Evolutionary conservation across 495 filamentous ascomycete species (phyloP).

Genomic region (Glarea lozoyensis): DNA sequence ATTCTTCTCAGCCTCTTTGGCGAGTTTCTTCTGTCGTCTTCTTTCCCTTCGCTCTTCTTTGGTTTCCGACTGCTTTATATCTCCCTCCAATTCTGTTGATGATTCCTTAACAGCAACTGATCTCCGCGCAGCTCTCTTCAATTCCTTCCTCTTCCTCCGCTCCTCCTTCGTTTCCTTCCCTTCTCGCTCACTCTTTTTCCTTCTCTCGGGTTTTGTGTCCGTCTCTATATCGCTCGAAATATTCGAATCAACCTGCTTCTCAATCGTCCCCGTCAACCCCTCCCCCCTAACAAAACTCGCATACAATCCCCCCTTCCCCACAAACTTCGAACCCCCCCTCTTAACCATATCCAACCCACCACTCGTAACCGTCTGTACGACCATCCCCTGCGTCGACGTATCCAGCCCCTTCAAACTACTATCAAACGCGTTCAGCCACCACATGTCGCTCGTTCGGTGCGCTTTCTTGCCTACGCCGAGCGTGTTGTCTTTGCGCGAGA

Average conservation of each 20-base stretch:
- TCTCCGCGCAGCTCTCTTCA: constrained; percentile 24
- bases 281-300: constrained; percentile 73
- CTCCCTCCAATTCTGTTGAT: constrained; percentile 19
- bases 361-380: constrained; percentile 38
- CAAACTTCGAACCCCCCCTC: constrained; percentile 29
- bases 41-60: constrained; percentile 28
- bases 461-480: constrained; percentile 62
- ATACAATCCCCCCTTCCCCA: constrained; percentile 57
- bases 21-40: constrained; percentile 26
- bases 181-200: constrained; percentile 27
- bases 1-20: constrained; percentile 30
- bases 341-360: constrained; percentile 44
- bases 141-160: constrained; percentile 30
- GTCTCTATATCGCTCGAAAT: constrained; percentile 3
- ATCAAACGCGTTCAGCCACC: constrained; percentile 79
- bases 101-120: not conserved
- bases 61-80: constrained; percentile 25
- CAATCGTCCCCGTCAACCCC: constrained; percentile 57
- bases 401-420: constrained; percentile 65
- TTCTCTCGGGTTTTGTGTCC: constrained; percentile 1
- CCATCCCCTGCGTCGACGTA: constrained; percentile 34
- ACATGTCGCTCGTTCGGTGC: constrained; percentile 58
- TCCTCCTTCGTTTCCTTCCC: constrained; percentile 25
- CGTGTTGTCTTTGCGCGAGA: constrained; percentile 59
- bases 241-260: constrained; percentile 21